Evolutionary conservation across 2,329 filamentous ascomycete species (phyloP).

Genomic region (Aspergillus versicolor): DNA sequence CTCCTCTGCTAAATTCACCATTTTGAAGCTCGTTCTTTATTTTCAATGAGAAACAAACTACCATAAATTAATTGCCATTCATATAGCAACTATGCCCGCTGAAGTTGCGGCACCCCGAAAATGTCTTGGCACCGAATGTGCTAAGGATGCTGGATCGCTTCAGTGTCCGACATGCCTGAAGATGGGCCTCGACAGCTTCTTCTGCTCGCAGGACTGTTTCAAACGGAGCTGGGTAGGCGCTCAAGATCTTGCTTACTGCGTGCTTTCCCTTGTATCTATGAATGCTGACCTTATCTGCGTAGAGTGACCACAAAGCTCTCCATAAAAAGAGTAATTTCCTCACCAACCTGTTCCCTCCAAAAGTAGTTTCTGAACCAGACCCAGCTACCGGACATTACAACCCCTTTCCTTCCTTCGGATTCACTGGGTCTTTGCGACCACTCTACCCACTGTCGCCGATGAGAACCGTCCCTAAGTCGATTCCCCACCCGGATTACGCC

Average conservation of each 20-base stretch:
- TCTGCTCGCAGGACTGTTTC: constrained; percentile 98
- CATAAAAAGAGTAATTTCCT: constrained; percentile 81
- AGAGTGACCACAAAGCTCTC: constrained; percentile 78
- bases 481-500: constrained; percentile 84
- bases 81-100: constrained; percentile 25
- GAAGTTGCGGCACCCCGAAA: constrained; percentile 36
- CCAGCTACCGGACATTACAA: constrained; percentile 88
- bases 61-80: neutral
- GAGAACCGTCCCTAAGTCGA: constrained; percentile 73
- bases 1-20: too few relatives aligned
- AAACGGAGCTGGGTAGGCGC: constrained; percentile 91
- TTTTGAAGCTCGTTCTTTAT: neutral
- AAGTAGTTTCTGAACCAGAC: constrained; percentile 85
- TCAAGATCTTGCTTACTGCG: constrained; percentile 23
- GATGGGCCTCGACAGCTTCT: constrained; percentile 85
- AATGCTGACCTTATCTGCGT: constrained; percentile 17
- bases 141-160: constrained; percentile 78
- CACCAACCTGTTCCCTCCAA: constrained; percentile 71
- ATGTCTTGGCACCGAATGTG: constrained; percentile 80
- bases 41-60: neutral
- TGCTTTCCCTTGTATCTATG: constrained; percentile 3
- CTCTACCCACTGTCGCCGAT: constrained; percentile 78
- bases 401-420: constrained; percentile 85
- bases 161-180: constrained; percentile 97
- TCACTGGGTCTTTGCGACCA: constrained; percentile 77